Percentiles rank a stretch among this genome's conserved stretches.
Conservation (phyloP, 306 rosid genomes). For the Begonia masoniana region DNA sequence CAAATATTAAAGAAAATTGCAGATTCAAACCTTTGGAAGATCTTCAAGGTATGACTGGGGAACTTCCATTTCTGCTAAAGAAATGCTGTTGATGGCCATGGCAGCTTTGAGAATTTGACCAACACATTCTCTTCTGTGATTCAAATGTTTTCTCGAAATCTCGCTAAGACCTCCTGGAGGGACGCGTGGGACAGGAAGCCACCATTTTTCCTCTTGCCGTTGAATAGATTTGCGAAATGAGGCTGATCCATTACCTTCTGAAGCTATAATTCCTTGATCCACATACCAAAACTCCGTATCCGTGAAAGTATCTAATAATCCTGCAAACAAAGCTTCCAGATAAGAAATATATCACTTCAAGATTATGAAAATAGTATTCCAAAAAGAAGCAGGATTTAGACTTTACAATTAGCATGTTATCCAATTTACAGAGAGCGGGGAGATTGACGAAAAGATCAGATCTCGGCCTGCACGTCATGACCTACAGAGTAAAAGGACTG, state of each 20-base stretch:
- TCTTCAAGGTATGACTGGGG: slow-evolving; percentile 74
- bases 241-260: slow-evolving; percentile 61
- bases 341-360: neutral
- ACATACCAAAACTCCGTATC: slow-evolving; percentile 84
- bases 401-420: slow-evolving; percentile 43
- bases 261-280: slow-evolving; percentile 77
- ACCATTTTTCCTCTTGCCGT: slow-evolving; percentile 96
- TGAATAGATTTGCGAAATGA: slow-evolving; percentile 66
- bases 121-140: slow-evolving; percentile 66
- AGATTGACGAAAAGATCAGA: slow-evolving; percentile 41
- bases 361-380: neutral
- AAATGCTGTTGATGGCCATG: slow-evolving; percentile 69
- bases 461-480: slow-evolving; percentile 51
- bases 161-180: slow-evolving; percentile 65
- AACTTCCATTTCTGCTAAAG: slow-evolving; percentile 80
- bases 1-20: neutral
- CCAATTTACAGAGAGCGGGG: slow-evolving; percentile 41
- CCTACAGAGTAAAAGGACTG: slow-evolving; percentile 15
- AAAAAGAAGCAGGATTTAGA: slow-evolving; percentile 1
- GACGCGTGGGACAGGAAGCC: slow-evolving; percentile 93
- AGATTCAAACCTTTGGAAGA: slow-evolving; percentile 55
- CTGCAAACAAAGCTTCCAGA: slow-evolving; percentile 18
- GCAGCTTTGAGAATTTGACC: slow-evolving; percentile 78
- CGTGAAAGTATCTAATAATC: slow-evolving; percentile 59
- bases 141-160: slow-evolving; percentile 65